Evolutionary conservation across 2,329 filamentous ascomycete species (phyloP).

Genomic region (Apiospora malaysiana): DNA sequence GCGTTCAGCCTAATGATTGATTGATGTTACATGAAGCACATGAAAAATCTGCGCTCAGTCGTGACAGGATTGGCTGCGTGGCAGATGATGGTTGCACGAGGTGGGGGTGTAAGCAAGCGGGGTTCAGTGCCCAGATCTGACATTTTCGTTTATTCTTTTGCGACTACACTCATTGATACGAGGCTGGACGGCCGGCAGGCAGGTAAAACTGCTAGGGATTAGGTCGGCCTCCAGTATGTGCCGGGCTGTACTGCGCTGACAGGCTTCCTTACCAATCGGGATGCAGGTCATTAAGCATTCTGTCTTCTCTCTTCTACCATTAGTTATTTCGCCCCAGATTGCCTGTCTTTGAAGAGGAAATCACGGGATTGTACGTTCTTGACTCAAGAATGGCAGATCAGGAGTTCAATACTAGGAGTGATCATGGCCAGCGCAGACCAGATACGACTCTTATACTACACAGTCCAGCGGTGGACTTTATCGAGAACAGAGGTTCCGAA

Average conservation of each 20-base stretch:
- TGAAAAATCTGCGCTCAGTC: background rate
- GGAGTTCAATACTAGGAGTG: background rate
- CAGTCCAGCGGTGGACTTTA: slow-evolving; percentile 23
- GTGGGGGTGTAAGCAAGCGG: background rate
- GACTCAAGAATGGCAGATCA: background rate
- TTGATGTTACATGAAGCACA: too few species aligned
- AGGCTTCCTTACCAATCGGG: too few species aligned
- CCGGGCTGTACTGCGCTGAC: too few species aligned
- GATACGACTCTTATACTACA: slow-evolving; percentile 16
- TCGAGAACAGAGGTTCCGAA: slow-evolving; percentile 20
- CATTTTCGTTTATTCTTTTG: too few species aligned
- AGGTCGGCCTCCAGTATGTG: too few species aligned
- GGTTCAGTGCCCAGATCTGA: background rate
- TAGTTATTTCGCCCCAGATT: too few species aligned
- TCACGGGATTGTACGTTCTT: background rate
- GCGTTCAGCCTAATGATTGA: background rate
- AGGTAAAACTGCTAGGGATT: too few species aligned
- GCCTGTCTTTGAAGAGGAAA: background rate
- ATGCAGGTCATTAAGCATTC: too few species aligned
- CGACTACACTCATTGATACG: too few species aligned
- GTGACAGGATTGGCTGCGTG: background rate
- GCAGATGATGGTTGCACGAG: background rate
- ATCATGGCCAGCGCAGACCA: background rate
- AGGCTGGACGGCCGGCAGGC: too few species aligned
- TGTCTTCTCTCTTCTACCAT: too few species aligned